Conservation (phyloP, 305 asterid species). For the Fraxinus dipetala region DNA sequence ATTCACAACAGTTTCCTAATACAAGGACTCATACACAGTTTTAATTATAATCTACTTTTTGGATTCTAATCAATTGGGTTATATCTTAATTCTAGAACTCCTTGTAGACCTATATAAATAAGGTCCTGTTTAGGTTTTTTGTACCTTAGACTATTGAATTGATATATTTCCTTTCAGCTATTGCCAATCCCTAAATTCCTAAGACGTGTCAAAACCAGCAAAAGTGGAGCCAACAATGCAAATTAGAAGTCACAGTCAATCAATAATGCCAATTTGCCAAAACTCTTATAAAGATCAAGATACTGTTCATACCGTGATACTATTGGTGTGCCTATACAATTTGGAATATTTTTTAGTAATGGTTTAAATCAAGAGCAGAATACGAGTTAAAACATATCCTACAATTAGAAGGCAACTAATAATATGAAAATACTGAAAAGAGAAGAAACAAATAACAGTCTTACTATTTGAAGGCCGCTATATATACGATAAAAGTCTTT, state of each 20-base stretch:
- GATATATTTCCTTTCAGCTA: background rate
- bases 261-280: background rate
- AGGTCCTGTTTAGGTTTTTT: background rate
- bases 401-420: background rate
- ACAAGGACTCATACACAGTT: background rate
- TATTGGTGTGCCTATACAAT: background rate
- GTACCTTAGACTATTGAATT: background rate
- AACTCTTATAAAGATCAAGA: background rate
- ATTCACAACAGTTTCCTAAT: background rate
- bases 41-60: background rate
- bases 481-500: constrained; percentile 91
- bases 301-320: background rate
- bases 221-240: background rate
- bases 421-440: background rate
- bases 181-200: background rate
- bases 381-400: background rate
- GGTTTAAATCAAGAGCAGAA: background rate
- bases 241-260: background rate
- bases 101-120: background rate
- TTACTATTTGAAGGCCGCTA: constrained; percentile 92
- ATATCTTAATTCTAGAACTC: background rate
- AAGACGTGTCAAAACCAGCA: background rate
- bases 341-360: background rate
- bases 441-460: constrained; percentile 12
- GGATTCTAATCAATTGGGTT: background rate